Evolutionary conservation across 768 basidiomycete genomes (phyloP), one percentile per base, ranked within the genome.

Genomic region (Suillus tomentosus): DNA sequence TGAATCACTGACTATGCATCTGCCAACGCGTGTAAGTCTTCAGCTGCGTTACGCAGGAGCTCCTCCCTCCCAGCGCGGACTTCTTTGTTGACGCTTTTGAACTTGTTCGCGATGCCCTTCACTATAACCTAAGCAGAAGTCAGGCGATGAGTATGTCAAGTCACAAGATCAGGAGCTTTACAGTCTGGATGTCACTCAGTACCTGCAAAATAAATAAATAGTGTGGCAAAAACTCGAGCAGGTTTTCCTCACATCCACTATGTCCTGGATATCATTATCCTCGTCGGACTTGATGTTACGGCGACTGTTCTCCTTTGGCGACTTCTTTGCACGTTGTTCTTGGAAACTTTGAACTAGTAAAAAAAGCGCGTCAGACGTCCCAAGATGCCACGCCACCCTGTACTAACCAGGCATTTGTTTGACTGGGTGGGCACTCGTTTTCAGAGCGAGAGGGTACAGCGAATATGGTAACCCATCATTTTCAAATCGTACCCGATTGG

Each of bases 141-240:
- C 48, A 77, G 69, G 54, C 22, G 27, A 8, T 53, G 15, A 57
- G 54, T 14, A 55, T 60, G 51, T 39, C 61, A 6, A 43, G 31
- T 47, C 43, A 60, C 60, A 50, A 50, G 43, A 36, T 36, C 13
- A 13, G 13, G 31, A 55, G 39, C 43, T 68, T 48, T 70, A 80
- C 86, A 69, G 82, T 70, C 58, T 83, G 80, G 17, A 89, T 82
- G 66, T 85, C 78, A 37, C 78, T 73, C 60, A 88, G 73, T 60
- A 84, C 76, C 86, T 87, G 60, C 42, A 48, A 45, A 47, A 24
- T 19, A 34, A 47, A 22, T 62, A 15, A 50, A 45, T 39, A 24
- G 11, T 34, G 43, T 39, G 43, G 48, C 31, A 62, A 19, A 8
- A 22, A 24, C 7, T 60, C 13, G 24, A 19, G 9, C 17, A 19